phyloP scores from a whole-genome alignment of 2,329 filamentous ascomycete genomes.

The Phialophora verrucosa region DNA sequence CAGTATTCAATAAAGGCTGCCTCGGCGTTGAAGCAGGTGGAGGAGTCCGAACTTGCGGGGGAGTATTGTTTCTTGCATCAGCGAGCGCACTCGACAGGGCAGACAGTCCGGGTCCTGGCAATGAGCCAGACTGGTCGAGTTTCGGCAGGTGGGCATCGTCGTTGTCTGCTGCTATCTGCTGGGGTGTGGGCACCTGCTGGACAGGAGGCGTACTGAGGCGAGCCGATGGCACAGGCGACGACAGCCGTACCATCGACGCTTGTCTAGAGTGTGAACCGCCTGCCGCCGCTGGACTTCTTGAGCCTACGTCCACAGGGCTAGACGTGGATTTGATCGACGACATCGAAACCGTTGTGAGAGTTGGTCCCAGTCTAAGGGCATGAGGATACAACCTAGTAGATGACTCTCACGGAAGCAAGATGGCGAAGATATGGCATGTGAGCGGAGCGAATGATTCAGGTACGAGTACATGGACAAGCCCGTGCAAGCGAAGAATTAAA shows the following conservation, averaged over 20 bases:
- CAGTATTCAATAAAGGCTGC: constrained; percentile 49
- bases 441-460: constrained; percentile 11
- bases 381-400: background rate
- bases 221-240: constrained; percentile 61
- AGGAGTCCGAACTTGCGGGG: constrained; percentile 52
- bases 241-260: constrained; percentile 60
- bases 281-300: constrained; percentile 31
- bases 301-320: constrained; percentile 33
- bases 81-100: constrained; percentile 87
- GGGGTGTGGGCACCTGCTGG: constrained; percentile 57
- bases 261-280: constrained; percentile 55
- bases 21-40: constrained; percentile 42
- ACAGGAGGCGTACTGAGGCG: constrained; percentile 54
- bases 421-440: constrained; percentile 18
- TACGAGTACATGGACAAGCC: background rate
- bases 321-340: constrained; percentile 30
- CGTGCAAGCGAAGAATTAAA: constrained; percentile 1
- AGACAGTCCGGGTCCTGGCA: constrained; percentile 80
- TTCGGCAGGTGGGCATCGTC: constrained; percentile 65
- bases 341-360: constrained; percentile 10
- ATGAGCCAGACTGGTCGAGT: constrained; percentile 62
- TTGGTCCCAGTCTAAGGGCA: background rate
- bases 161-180: constrained; percentile 53
- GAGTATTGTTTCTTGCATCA: constrained; percentile 66
- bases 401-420: background rate